phyloP scores from a whole-genome alignment of 2,329 filamentous ascomycete species.

The Sporothrix humicola region DNA sequence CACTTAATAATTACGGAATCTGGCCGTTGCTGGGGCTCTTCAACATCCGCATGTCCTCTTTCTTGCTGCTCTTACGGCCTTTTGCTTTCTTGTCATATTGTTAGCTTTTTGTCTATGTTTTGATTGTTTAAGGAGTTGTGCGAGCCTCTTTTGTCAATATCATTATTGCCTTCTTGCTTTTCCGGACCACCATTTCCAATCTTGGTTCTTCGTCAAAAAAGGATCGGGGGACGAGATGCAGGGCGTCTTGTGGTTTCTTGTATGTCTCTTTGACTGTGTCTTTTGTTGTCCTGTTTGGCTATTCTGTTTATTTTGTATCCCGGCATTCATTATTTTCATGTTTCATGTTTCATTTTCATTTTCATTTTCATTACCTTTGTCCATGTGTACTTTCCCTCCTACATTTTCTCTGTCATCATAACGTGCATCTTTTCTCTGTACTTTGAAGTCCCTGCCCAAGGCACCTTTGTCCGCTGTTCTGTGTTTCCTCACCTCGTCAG shows the following conservation, averaged over 20 bases:
- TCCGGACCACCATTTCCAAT: constrained; percentile 5
- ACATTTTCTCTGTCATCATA: neutral
- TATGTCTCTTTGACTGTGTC: neutral
- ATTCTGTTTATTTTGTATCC: neutral
- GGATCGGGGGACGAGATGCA: constrained; percentile 5
- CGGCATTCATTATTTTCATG: neutral
- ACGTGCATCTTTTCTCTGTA: constrained; percentile 11
- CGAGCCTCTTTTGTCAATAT: neutral
- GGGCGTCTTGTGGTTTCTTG: constrained; percentile 24
- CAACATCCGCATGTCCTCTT: neutral
- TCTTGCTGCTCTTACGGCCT: neutral
- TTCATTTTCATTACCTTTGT: constrained; percentile 21
- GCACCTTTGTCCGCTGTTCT: no score
- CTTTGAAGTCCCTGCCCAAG: neutral
- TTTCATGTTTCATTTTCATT: neutral
- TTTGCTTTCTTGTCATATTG: neutral
- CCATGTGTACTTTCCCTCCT: neutral
- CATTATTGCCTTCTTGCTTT: neutral
- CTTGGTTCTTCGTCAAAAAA: neutral
- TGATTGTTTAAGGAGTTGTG: constrained; percentile 13
- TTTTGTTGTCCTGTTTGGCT: neutral
- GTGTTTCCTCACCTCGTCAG: neutral
- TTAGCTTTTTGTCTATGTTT: neutral
- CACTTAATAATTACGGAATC: constrained; percentile 5
- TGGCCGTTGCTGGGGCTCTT: neutral